These are phyloP conservation scores for Beta lomatogona DNA, from an alignment of 179 eudicot genomes.

Conservation along the genomic window DNA sequence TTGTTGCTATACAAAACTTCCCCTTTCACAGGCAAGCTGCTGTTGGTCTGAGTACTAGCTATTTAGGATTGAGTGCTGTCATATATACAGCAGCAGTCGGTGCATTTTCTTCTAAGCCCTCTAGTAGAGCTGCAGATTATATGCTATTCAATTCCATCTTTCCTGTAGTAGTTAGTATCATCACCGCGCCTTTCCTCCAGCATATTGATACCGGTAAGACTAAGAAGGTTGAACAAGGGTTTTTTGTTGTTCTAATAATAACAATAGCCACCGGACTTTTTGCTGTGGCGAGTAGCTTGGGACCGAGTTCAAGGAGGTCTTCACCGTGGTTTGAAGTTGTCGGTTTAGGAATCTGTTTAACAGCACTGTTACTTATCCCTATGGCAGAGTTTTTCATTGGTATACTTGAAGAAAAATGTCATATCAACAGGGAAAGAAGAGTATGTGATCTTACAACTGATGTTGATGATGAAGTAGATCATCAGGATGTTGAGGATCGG, in stretches of 20 bases:
- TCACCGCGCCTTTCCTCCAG: slow-evolving; percentile 46
- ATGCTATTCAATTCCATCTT: slow-evolving; percentile 55
- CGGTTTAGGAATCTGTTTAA: slow-evolving; percentile 51
- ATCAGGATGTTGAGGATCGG: slow-evolving; percentile 9
- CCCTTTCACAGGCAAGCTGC: slow-evolving; percentile 70
- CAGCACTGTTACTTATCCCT: slow-evolving; percentile 58
- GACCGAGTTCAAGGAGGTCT: slow-evolving; percentile 29
- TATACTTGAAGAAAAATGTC: slow-evolving; percentile 31
- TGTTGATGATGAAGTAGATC: slow-evolving; percentile 16
- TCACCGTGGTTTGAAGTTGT: slow-evolving; percentile 33
- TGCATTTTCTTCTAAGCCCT: slow-evolving; percentile 30
- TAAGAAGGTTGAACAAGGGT: slow-evolving; percentile 42
- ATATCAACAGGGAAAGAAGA: slow-evolving; percentile 37
- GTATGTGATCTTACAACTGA: slow-evolving; percentile 37
- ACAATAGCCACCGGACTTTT: slow-evolving; percentile 66
- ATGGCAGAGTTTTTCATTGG: slow-evolving; percentile 39
- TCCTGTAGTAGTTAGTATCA: slow-evolving; percentile 50
- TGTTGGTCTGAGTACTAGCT: slow-evolving; percentile 73
- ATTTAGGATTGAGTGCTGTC: slow-evolving; percentile 69
- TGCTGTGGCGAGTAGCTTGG: slow-evolving; percentile 56
- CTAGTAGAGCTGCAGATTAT: slow-evolving; percentile 48
- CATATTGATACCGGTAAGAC: slow-evolving; percentile 28
- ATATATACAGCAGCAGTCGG: slow-evolving; percentile 61
- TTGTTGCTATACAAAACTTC: slow-evolving; percentile 62
- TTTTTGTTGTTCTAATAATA: slow-evolving; percentile 48